Evolutionary conservation across 306 rosid species (phyloP), one percentile per base, ranked within the genome.

Genomic region (Argentina anserina): DNA sequence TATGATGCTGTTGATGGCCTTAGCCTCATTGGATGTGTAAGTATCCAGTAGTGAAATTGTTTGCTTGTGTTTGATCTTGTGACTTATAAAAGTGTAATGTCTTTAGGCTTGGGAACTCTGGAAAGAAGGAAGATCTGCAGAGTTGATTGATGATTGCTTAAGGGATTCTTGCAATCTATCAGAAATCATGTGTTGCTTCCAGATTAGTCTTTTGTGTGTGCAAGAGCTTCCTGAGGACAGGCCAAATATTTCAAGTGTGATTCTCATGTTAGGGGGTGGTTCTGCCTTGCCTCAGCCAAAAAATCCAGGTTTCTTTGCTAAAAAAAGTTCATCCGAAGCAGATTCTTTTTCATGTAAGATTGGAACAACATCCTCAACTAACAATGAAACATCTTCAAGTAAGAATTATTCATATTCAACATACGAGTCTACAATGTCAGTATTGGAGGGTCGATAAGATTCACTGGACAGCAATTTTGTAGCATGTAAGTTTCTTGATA

Each of bases 151-250:
- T 70, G 60, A 70, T 33, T 52, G n/a, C 31, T 33, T 74, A 1
- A 21, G 23, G 5, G 82, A 74, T 39, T 58, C 76, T 0, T 70
- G 65, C 61, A 34, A n/a, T 63, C 37, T 69, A 5, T 50, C 74
- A 5, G 86, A 89, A 17, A 67, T 85, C 15, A 10, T 40, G 50
- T 78, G 78, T 6, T 72, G 83, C 58, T 75, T 86, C 56, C 95
- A 87, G 31, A 64, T 87, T 14, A 28, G 91, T 76, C 88, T 89
- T 70, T 61, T 89, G 13, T 89, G 90, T 13, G 80, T 83, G n/a
- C 89, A 87, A 73, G 78, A 79, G 33, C 80, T 66, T 61, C 83
- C 87, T 3, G 86, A 84, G 43, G 86, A 86, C 58, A 75, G 94
- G 59, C 95, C 95, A 23, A 78, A 65, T 21, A 87, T 87, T 90